Base-by-base conservation (phyloP, 805 yeast species). In the Myxozyma udenii region DNA sequence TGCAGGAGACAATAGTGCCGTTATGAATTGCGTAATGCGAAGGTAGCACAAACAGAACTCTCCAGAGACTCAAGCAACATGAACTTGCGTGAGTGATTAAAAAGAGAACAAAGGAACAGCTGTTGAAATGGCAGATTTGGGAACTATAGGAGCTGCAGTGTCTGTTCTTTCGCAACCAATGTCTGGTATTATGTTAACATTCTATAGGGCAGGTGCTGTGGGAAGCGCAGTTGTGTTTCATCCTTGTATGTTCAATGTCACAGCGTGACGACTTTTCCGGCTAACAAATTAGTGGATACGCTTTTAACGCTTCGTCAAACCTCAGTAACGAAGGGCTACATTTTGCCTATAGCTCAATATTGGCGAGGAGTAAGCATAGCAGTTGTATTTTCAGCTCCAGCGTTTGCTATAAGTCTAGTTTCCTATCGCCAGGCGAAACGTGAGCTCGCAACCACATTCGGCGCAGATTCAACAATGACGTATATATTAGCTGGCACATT, bases 361-460 rank as follows among this genome's bases (percentile, higher is more conserved):
- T 55, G 60, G 60, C 58, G 73, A 12, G 76, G 76, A 1, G 61
- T 73, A 23, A 55, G 68, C 6, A 71, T 72, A 1, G 60, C 74
- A 12, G 64, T 70, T n/a, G 59, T 62, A 6, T 60, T 73, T 19
- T 64, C 71, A 19, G 69, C 74, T 1, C 75, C 76, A 1, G 75
- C 75, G 3, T 70, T 68, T 55, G 64, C 74, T 14, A 63, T 69
- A 4, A 73, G 71, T 55, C 58, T 73, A 48, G 72, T 70, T 7
- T 63, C 74, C 3, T 73, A 73, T 56, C 63, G 74, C 14, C 69
- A 72, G 48, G 60, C 68, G 35, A 73, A 73, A 54, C 49, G 57
- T 33, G 62, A 52, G 41, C 61, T 73, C 4, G 41, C 52, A 3
- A 32, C 51, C 14, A 18, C 44, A 18, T 35, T 47, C 11, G 60